Conservation (phyloP, 768 basidiomycete genomes). For the Mycena polygramma region DNA sequence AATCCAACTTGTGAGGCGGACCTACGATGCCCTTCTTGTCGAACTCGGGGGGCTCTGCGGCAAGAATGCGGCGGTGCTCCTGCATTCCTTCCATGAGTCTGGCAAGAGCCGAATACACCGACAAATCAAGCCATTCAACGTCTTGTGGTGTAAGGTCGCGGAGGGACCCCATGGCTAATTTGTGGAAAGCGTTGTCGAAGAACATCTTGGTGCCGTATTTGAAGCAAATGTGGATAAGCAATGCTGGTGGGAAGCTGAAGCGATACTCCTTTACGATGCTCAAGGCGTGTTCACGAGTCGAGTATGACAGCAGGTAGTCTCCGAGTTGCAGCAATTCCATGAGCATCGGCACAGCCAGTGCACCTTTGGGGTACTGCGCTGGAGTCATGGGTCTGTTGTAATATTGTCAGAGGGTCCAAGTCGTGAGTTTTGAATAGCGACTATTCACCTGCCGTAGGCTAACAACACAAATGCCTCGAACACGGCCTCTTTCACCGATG, state of each 20-base stretch:
- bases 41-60: neutral
- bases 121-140: neutral
- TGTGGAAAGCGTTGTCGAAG: neutral
- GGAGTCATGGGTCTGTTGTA: neutral
- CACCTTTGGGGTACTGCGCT: neutral
- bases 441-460: neutral
- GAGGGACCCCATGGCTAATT: neutral
- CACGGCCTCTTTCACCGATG: neutral
- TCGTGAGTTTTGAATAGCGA: neutral
- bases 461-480: neutral
- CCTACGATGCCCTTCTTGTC: too few species aligned
- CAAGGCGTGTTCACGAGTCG: neutral
- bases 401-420: neutral
- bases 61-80: neutral
- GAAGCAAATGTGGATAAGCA: neutral
- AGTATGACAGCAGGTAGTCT: neutral
- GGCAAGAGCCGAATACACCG: neutral
- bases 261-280: neutral
- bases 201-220: neutral
- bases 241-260: neutral
- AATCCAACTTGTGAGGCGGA: neutral
- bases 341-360: neutral
- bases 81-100: slow-evolving; percentile 1
- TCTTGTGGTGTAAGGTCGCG: neutral
- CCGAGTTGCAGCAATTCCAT: neutral